A percentile compares a stretch with the other conserved stretches of the same genome.
Evolutionary conservation across 768 basidiomycete species (phyloP).

Genomic region (Pleurotus pulmonarius): DNA sequence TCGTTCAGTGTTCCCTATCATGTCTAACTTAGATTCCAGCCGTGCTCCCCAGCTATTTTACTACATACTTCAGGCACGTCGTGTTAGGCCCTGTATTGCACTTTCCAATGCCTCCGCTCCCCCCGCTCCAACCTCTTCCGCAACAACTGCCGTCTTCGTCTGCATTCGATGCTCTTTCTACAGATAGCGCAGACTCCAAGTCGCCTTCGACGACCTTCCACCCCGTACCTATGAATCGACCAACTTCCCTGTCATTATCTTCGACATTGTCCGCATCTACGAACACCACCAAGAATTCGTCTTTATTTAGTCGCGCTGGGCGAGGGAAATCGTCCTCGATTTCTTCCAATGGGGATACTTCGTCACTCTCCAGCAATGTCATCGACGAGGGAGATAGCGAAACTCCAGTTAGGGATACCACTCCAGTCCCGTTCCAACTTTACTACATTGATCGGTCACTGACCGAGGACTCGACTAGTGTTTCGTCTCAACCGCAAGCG

Average conservation of each 20-base stretch:
- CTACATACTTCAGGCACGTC: conserved; percentile 67
- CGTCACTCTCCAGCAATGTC: conserved; percentile 10
- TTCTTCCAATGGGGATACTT: conserved; percentile 20
- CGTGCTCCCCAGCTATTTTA: conserved; percentile 65
- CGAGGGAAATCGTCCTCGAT: conserved; percentile 26
- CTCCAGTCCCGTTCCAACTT: conserved; percentile 24
- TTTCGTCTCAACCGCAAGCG: conserved; percentile 26
- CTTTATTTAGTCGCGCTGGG: conserved; percentile 8
- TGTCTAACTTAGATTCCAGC: conserved; percentile 31
- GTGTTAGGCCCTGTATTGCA: conserved; percentile 54
- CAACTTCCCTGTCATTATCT: conserved; percentile 50
- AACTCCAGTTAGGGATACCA: conserved; percentile 13
- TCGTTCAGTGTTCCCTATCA: conserved; percentile 2
- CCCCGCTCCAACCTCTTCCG: conserved; percentile 56
- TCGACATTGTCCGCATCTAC: conserved; percentile 38
- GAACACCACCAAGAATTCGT: conserved; percentile 24
- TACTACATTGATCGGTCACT: conserved; percentile 46
- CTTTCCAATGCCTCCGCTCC: conserved; percentile 68
- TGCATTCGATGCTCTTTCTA: conserved; percentile 27
- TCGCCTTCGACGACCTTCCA: conserved; percentile 22
- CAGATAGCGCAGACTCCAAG: conserved; percentile 30
- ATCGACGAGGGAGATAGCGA: conserved; percentile 9
- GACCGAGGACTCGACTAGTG: conserved; percentile 34
- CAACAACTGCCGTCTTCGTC: conserved; percentile 39
- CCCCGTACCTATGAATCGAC: conserved; percentile 23